These are phyloP conservation scores for Colletotrichum navitas DNA, from an alignment of 2,329 filamentous ascomycete genomes.

Conservation along the genomic window DNA sequence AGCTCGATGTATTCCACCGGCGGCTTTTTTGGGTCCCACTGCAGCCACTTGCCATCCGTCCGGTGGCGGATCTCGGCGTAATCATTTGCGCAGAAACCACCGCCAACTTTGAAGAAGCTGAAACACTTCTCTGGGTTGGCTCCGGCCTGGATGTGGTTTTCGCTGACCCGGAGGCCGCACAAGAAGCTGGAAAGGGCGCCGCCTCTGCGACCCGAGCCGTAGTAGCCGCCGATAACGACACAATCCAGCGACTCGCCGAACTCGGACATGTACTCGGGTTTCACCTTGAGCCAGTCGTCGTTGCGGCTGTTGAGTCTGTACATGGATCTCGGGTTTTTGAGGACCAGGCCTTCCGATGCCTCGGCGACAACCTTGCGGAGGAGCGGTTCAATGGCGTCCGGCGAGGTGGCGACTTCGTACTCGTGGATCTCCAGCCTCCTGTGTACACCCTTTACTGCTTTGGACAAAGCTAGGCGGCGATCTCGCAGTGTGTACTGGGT, in stretches of 20 bases:
- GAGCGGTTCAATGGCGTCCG: conserved; percentile 81
- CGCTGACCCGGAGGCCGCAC: conserved; percentile 85
- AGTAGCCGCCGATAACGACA: conserved; percentile 91
- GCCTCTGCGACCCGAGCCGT: conserved; percentile 86
- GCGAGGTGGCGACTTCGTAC: conserved; percentile 74
- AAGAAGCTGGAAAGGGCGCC: conserved; percentile 87
- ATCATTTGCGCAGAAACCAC: conserved; percentile 87
- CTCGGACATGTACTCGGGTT: conserved; percentile 97
- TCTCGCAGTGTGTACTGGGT: conserved; percentile 88
- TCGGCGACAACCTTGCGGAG: conserved; percentile 88
- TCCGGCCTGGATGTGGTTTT: conserved; percentile 71
- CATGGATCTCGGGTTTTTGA: conserved; percentile 91
- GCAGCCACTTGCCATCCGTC: conserved; percentile 91
- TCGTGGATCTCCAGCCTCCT: conserved; percentile 87
- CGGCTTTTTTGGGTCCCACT: conserved; percentile 84
- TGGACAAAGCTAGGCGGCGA: conserved; percentile 79
- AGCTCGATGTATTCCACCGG: conserved; percentile 85
- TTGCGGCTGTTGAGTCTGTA: conserved; percentile 92
- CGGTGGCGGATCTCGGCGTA: conserved; percentile 85
- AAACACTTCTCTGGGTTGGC: conserved; percentile 80
- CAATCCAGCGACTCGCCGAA: conserved; percentile 95
- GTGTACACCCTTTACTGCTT: conserved; percentile 76
- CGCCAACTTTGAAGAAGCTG: conserved; percentile 99
- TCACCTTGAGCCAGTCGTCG: conserved; percentile 98
- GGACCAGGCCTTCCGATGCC: conserved; percentile 87